Conservation (phyloP, 2,329 filamentous ascomycete genomes). For the Aspergillus costaricaensis region DNA sequence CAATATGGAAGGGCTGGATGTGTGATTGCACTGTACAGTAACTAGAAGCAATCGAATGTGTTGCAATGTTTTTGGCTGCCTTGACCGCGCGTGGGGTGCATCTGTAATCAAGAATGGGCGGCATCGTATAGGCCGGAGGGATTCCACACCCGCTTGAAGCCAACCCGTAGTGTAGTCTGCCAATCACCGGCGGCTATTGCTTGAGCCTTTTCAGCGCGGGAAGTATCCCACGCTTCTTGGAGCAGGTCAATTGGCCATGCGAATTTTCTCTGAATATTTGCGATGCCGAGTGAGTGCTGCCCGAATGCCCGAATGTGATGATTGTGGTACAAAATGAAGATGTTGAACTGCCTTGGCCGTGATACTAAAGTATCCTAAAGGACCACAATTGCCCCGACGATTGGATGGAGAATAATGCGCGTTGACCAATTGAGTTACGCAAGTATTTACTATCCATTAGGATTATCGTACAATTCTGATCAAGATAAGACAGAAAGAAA, state of each 20-base stretch:
- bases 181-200: background rate
- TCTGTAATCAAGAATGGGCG: constrained; percentile 5
- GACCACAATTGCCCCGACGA: background rate
- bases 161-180: constrained; percentile 3
- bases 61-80: constrained; percentile 20
- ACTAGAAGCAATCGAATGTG: constrained; percentile 39
- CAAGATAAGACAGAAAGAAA: background rate
- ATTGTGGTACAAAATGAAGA: background rate
- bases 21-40: constrained; percentile 45
- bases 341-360: background rate
- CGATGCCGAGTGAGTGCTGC: background rate
- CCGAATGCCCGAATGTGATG: constrained; percentile 4
- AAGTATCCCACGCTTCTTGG: background rate
- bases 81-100: constrained; percentile 3
- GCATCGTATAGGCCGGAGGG: constrained; percentile 5
- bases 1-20: constrained; percentile 20
- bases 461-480: too few species aligned
- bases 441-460: background rate
- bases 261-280: background rate
- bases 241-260: background rate
- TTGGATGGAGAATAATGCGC: background rate
- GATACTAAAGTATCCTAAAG: background rate
- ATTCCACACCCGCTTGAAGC: background rate
- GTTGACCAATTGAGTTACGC: background rate
- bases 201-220: background rate